phyloP scores from a whole-genome alignment of 768 basidiomycete genomes.

The Cantharellus anzutake region DNA sequence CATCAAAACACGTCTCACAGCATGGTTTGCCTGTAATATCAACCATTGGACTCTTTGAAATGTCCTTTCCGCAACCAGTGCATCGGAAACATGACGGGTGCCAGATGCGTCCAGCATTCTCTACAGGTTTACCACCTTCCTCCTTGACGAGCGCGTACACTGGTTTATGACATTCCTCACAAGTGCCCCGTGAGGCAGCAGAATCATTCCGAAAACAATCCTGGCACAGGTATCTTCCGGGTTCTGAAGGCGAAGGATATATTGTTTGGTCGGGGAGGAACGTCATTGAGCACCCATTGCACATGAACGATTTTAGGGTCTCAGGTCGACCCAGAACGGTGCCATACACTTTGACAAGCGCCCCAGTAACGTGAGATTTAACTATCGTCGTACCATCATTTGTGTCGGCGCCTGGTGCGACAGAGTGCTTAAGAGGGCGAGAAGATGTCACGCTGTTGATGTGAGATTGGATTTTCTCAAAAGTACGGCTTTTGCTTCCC shows the following conservation, averaged over 20 bases:
- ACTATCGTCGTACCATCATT: slow-evolving; percentile 40
- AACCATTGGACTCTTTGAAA: slow-evolving; percentile 59
- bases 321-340: slow-evolving; percentile 67
- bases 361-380: slow-evolving; percentile 30
- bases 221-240: slow-evolving; percentile 46
- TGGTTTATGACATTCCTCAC: slow-evolving; percentile 44
- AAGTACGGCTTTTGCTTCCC: no score
- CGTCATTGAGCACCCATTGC: slow-evolving; percentile 38
- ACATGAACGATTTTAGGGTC: slow-evolving; percentile 47
- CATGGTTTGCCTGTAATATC: slow-evolving; percentile 68
- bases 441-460: slow-evolving; percentile 14
- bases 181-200: slow-evolving; percentile 63
- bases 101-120: slow-evolving; percentile 53
- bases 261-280: slow-evolving; percentile 76
- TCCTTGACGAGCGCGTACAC: slow-evolving; percentile 48
- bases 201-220: slow-evolving; percentile 42
- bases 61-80: slow-evolving; percentile 47
- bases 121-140: slow-evolving; percentile 53
- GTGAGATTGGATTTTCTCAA: no score
- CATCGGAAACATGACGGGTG: slow-evolving; percentile 71
- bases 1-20: slow-evolving; percentile 66
- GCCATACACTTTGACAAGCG: slow-evolving; percentile 66
- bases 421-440: slow-evolving; percentile 34
- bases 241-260: slow-evolving; percentile 32
- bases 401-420: slow-evolving; percentile 20